Percentiles rank a stretch among this genome's conserved stretches.
Conservation (phyloP, 1,139 yeast species). For the Sporopachydermia cereana region DNA sequence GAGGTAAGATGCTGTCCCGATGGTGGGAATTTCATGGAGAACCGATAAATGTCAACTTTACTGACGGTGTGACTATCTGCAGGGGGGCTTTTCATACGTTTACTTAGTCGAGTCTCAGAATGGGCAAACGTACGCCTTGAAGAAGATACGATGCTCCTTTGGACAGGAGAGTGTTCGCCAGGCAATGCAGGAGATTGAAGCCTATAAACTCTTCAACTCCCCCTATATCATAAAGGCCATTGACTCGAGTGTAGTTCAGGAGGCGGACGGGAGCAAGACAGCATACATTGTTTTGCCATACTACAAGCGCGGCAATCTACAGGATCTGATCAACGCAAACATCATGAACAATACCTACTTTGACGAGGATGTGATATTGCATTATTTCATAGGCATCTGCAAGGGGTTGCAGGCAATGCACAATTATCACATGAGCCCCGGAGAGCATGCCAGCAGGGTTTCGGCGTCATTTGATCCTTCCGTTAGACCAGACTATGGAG, state of each 20-base stretch:
- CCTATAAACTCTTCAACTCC: slow-evolving; percentile 56
- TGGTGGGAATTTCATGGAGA: not conserved
- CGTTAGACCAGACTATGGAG: not conserved
- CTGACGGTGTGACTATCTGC: not conserved
- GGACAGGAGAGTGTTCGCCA: slow-evolving; percentile 63
- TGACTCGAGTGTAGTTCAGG: slow-evolving; percentile 62
- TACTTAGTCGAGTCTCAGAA: slow-evolving; percentile 50
- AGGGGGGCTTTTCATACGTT: slow-evolving; percentile 81
- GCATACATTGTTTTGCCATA: slow-evolving; percentile 73
- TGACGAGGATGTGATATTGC: slow-evolving; percentile 50
- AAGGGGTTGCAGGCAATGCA: slow-evolving; percentile 73
- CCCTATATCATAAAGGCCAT: slow-evolving; percentile 60
- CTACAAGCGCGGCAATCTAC: slow-evolving; percentile 60
- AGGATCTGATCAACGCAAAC: slow-evolving; percentile 59
- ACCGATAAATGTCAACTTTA: not conserved
- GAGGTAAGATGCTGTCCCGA: no score
- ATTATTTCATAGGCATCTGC: slow-evolving; percentile 55
- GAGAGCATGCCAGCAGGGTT: slow-evolving; percentile 13
- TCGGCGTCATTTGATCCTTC: not conserved
- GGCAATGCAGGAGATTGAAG: slow-evolving; percentile 69
- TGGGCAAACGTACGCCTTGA: slow-evolving; percentile 55
- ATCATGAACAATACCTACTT: slow-evolving; percentile 42
- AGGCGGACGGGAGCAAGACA: slow-evolving; percentile 67
- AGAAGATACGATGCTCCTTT: slow-evolving; percentile 79
- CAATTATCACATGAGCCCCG: slow-evolving; percentile 33